Conservation (phyloP, 129 eudicot genomes). For the Tagetes erecta region DNA sequence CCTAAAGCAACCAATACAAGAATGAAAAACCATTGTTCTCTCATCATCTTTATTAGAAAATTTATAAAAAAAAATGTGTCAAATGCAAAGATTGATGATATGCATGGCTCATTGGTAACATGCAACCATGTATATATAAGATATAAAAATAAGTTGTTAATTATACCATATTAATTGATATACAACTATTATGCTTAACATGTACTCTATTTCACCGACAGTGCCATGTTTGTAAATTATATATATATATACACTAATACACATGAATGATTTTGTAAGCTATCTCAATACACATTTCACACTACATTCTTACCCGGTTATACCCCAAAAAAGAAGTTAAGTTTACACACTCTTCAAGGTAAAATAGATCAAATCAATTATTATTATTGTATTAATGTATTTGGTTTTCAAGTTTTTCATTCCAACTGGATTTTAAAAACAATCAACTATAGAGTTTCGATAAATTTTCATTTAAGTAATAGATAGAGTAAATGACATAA, state of each 20-base stretch:
- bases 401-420: no score
- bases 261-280: conserved; percentile 20
- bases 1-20: conserved; percentile 41
- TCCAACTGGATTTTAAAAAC: no score
- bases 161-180: background rate
- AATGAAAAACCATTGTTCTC: conserved; percentile 38
- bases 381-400: background rate
- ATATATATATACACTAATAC: background rate
- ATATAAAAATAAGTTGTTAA: background rate
- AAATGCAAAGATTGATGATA: conserved; percentile 19
- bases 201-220: conserved; percentile 30
- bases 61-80: background rate
- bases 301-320: conserved; percentile 17
- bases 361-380: background rate
- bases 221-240: conserved; percentile 30
- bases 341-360: conserved; percentile 13
- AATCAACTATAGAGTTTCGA: no score
- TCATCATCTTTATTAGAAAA: conserved; percentile 24
- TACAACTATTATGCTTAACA: conserved; percentile 34
- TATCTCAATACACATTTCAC: conserved; percentile 19
- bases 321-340: background rate
- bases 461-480: no score
- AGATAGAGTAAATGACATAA: no score
- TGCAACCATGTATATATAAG: conserved; percentile 16
- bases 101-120: conserved; percentile 29